These are phyloP conservation scores for Pseudonitzschia multistriata DNA, from an alignment of 108 stramenopile genomes.

Conservation along the genomic window DNA sequence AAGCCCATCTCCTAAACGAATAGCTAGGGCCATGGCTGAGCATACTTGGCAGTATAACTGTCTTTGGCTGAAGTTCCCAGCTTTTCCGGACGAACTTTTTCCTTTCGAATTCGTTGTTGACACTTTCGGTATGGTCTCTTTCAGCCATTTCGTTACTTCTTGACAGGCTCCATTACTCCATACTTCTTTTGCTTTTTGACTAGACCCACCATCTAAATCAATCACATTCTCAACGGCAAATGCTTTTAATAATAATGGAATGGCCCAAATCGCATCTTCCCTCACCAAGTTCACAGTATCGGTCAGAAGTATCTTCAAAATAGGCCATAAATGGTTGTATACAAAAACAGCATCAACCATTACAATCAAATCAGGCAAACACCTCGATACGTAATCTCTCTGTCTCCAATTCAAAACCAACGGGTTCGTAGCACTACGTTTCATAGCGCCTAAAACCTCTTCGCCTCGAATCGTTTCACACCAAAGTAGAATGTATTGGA, in stretches of 20 bases:
- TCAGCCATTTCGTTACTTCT: conserved; percentile 66
- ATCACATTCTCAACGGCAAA: conserved; percentile 43
- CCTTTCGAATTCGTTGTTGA: conserved; percentile 30
- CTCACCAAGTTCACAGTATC: conserved; percentile 79
- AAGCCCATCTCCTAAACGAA: conserved; percentile 60
- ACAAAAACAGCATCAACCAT: conserved; percentile 56
- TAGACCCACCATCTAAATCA: conserved; percentile 32
- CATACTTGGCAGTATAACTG: conserved; percentile 78
- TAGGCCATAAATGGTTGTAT: conserved; percentile 69
- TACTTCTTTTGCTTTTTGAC: conserved; percentile 19
- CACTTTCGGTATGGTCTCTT: conserved; percentile 57
- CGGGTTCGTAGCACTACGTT: conserved; percentile 76
- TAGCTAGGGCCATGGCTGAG: conserved; percentile 59
- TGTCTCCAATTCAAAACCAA: conserved; percentile 93
- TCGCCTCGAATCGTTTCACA: conserved; percentile 75
- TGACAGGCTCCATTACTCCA: conserved; percentile 36
- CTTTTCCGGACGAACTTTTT: conserved; percentile 44
- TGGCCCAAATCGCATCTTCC: conserved; percentile 79
- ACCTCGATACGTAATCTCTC: conserved; percentile 83
- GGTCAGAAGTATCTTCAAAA: conserved; percentile 64
- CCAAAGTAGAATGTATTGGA: conserved; percentile 70
- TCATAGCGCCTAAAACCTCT: conserved; percentile 66
- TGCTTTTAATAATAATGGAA: conserved; percentile 58
- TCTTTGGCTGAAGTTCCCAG: conserved; percentile 66
- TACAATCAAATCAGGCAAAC: conserved; percentile 76